Evolutionary conservation across 176 grass and related monocot species (phyloP).

Genomic region (Zea luxurians): DNA sequence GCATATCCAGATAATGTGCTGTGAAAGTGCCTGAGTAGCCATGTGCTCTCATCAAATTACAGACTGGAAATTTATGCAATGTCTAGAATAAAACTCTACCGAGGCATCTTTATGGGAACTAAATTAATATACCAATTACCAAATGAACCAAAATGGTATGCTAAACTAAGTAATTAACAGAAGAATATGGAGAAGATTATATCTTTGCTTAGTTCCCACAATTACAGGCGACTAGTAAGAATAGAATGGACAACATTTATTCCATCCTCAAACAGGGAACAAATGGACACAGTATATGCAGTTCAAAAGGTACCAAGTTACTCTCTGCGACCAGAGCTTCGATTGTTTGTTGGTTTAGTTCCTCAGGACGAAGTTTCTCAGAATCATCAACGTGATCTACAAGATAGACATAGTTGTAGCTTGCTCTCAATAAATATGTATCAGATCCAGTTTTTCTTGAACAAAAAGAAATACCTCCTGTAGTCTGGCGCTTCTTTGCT

Average conservation of each 20-base stretch:
- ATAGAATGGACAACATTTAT: conserved; percentile 30
- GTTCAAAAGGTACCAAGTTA: conserved; percentile 83
- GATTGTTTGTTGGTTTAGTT: conserved; percentile 98
- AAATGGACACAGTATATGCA: conserved; percentile 12
- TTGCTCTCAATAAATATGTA: conserved; percentile 10
- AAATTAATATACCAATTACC: neutral
- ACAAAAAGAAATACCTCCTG: conserved; percentile 63
- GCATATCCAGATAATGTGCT: neutral
- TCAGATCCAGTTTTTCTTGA: neutral
- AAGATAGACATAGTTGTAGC: conserved; percentile 27
- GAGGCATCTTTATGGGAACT: conserved; percentile 12
- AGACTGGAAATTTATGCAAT: neutral
- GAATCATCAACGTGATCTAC: conserved; percentile 76
- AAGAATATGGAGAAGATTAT: neutral
- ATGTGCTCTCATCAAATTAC: neutral
- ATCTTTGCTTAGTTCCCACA: neutral
- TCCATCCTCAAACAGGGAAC: conserved; percentile 23
- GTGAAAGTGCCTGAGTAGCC: neutral
- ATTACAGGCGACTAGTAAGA: neutral
- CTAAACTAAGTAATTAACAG: conserved; percentile 7
- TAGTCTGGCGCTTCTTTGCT: conserved; percentile 64
- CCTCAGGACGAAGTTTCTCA: conserved; percentile 91
- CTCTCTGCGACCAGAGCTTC: conserved; percentile 96
- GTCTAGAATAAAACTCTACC: neutral
- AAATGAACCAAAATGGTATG: neutral